phyloP scores from a whole-genome alignment of 176 grass and related monocot species.

The Musa acuminata region DNA sequence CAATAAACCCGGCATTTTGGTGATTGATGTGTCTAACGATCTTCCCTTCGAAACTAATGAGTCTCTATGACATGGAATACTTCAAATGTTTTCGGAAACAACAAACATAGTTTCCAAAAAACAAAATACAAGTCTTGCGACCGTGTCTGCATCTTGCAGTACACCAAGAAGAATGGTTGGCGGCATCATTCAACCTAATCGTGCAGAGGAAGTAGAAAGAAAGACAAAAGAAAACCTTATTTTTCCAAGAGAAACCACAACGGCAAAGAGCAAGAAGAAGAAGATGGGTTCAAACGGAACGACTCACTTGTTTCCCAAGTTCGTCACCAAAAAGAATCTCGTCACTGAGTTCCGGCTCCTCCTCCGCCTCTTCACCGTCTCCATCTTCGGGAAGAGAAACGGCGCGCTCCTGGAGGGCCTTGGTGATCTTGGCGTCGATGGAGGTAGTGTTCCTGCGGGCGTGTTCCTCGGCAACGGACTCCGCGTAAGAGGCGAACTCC shows the following conservation, averaged over 20 bases:
- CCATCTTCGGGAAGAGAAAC: slow-evolving; percentile 29
- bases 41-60: background rate
- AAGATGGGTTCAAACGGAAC: background rate
- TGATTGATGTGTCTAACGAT: background rate
- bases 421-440: slow-evolving; percentile 69
- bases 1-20: background rate
- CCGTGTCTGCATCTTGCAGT: no score
- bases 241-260: no score
- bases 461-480: slow-evolving; percentile 63
- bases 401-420: slow-evolving; percentile 21
- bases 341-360: slow-evolving; percentile 8
- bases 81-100: no score
- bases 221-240: no score
- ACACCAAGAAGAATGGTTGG: no score
- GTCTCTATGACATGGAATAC: no score
- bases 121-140: no score
- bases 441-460: slow-evolving; percentile 46
- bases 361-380: slow-evolving; percentile 18
- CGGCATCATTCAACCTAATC: no score
- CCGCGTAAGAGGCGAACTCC: slow-evolving; percentile 70
- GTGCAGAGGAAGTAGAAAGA: no score
- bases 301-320: slow-evolving; percentile 34
- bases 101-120: no score
- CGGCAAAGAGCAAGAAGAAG: background rate
- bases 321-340: slow-evolving; percentile 35